phyloP scores from a whole-genome alignment of 306 rosid genomes.

The Fragaria nilgerrensis region DNA sequence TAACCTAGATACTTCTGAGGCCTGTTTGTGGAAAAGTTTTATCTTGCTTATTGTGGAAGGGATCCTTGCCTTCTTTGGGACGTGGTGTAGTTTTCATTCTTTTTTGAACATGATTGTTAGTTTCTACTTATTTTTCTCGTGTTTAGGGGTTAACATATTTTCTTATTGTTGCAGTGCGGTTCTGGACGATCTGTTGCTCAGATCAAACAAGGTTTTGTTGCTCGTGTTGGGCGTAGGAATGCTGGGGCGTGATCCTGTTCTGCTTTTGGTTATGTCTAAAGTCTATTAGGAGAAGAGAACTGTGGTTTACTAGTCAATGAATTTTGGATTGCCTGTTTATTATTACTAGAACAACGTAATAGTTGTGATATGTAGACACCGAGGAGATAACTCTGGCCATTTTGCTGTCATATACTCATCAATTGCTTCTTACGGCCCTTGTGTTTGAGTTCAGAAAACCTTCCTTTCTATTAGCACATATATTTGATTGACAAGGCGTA shows the following conservation, averaged over 20 bases:
- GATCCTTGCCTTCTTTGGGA: not conserved
- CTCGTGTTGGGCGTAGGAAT: slow-evolving; percentile 92
- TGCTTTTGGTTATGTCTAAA: not conserved
- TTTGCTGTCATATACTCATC: not conserved
- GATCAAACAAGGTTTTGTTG: slow-evolving; percentile 93
- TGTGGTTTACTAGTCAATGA: not conserved
- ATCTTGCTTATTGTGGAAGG: not conserved
- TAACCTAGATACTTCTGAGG: slow-evolving; percentile 23
- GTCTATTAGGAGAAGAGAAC: not conserved
- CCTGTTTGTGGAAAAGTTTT: slow-evolving; percentile 11
- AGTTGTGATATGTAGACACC: not conserved
- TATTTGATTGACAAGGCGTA: not conserved
- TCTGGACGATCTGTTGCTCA: slow-evolving; percentile 94
- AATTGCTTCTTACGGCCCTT: not conserved
- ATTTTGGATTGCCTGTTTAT: not conserved
- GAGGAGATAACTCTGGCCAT: not conserved
- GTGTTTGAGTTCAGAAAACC: not conserved
- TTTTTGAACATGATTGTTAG: not conserved
- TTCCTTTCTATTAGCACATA: not conserved
- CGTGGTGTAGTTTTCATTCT: no score
- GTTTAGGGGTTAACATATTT: not conserved
- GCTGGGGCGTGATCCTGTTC: slow-evolving; percentile 19
- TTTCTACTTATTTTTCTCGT: not conserved
- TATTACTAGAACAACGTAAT: not conserved
- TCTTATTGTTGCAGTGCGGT: slow-evolving; percentile 61